Percentiles rank a stretch among this genome's conserved stretches.
phyloP scores from a whole-genome alignment of 345 rosid species.

The Murraya koenigii region DNA sequence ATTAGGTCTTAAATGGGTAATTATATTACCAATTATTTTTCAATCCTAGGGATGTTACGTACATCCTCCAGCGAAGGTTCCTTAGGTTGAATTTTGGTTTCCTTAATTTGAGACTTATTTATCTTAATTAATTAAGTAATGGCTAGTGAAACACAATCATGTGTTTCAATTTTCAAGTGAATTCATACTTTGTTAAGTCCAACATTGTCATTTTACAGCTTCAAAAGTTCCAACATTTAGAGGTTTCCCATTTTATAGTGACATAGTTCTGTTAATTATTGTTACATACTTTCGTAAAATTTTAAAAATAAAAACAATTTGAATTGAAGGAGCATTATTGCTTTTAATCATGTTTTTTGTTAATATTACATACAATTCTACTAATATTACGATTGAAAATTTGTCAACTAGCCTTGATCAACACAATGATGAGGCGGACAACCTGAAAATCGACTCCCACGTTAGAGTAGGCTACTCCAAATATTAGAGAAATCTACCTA shows the following conservation, averaged over 20 bases:
- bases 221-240: background rate
- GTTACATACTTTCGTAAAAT: no score
- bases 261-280: background rate
- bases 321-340: no score
- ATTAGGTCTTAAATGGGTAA: conserved; percentile 20
- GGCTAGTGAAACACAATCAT: background rate
- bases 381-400: no score
- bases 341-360: no score
- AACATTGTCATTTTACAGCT: background rate
- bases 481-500: no score
- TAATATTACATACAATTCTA: no score
- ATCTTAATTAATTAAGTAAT: background rate
- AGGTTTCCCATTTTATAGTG: background rate
- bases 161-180: background rate
- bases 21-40: background rate
- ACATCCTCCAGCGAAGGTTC: background rate
- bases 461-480: no score
- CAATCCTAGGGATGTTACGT: background rate
- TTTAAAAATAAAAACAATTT: no score
- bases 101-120: background rate
- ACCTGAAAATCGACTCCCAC: no score
- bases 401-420: no score
- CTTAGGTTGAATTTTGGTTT: background rate
- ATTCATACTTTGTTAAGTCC: background rate
- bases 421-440: no score